Conservation (phyloP, 257 asterid genomes). For the Leptodermis oblonga region DNA sequence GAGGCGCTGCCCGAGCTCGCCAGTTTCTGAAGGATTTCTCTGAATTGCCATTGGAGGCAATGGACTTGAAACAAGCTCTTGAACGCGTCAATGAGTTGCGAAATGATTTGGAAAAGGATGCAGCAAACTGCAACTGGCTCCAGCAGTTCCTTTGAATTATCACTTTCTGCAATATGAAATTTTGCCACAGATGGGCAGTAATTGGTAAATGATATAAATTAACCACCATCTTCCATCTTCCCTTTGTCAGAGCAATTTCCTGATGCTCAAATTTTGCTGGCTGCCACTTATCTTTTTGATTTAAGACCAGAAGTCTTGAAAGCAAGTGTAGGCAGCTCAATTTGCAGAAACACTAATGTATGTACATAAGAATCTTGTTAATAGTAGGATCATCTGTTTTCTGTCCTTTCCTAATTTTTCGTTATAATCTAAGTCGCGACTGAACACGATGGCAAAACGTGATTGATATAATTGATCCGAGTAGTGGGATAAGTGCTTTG, state of each 20-base stretch:
- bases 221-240: background rate
- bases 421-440: too few species aligned
- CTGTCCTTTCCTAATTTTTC: too few species aligned
- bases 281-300: background rate
- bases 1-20: constrained; percentile 70
- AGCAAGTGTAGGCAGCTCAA: background rate
- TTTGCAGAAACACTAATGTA: background rate
- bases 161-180: background rate
- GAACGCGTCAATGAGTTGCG: constrained; percentile 47
- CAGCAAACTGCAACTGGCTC: constrained; percentile 61
- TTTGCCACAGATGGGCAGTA: background rate
- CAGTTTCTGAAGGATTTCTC: constrained; percentile 72
- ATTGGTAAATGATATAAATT: background rate
- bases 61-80: constrained; percentile 57
- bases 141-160: constrained; percentile 53
- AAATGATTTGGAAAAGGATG: constrained; percentile 67
- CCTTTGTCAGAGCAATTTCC: background rate
- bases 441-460: too few species aligned
- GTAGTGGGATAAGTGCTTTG: too few species aligned
- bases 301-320: background rate
- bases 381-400: background rate
- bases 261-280: constrained; percentile 1
- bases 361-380: constrained; percentile 4
- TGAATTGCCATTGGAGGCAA: constrained; percentile 69
- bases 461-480: too few species aligned